Percentiles rank a stretch among this genome's conserved stretches.
phyloP scores from a whole-genome alignment of 257 asterid species.

The Salvia rosmarinus region DNA sequence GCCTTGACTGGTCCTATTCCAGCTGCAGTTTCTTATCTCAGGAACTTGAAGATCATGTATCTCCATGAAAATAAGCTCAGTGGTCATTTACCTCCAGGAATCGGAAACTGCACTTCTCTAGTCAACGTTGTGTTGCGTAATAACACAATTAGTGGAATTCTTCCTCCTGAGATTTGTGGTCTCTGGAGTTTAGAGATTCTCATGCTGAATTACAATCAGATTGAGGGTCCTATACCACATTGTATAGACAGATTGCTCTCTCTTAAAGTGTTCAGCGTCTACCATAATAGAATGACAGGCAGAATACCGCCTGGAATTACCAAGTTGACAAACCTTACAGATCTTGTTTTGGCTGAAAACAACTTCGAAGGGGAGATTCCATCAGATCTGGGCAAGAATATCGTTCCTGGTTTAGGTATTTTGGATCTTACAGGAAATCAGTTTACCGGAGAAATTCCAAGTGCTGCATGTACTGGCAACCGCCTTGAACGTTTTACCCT shows the following conservation, averaged over 20 bases:
- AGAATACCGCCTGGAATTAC: conserved; percentile 44
- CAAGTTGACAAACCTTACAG: conserved; percentile 38
- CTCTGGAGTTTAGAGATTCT: conserved; percentile 41
- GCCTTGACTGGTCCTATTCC: conserved; percentile 48
- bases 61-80: conserved; percentile 38
- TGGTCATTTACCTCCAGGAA: conserved; percentile 43
- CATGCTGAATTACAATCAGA: conserved; percentile 35
- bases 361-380: conserved; percentile 47
- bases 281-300: conserved; percentile 45
- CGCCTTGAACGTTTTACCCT: conserved; percentile 42
- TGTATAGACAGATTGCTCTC: conserved; percentile 47
- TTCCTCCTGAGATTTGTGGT: conserved; percentile 48
- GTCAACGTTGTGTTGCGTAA: conserved; percentile 31
- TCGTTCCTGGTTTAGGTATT: conserved; percentile 39
- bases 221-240: conserved; percentile 46
- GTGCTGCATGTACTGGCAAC: conserved; percentile 42
- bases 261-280: conserved; percentile 39
- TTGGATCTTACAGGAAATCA: conserved; percentile 53
- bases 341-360: conserved; percentile 47
- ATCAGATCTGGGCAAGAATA: conserved; percentile 44
- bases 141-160: conserved; percentile 44
- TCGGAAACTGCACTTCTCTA: conserved; percentile 46
- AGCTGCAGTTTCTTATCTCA: conserved; percentile 40
- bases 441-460: conserved; percentile 48
- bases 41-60: conserved; percentile 32